Percentiles rank a stretch among this genome's conserved stretches.
These are phyloP conservation scores for Suillus variegatus DNA, from an alignment of 768 basidiomycete genomes.

Conservation along the genomic window DNA sequence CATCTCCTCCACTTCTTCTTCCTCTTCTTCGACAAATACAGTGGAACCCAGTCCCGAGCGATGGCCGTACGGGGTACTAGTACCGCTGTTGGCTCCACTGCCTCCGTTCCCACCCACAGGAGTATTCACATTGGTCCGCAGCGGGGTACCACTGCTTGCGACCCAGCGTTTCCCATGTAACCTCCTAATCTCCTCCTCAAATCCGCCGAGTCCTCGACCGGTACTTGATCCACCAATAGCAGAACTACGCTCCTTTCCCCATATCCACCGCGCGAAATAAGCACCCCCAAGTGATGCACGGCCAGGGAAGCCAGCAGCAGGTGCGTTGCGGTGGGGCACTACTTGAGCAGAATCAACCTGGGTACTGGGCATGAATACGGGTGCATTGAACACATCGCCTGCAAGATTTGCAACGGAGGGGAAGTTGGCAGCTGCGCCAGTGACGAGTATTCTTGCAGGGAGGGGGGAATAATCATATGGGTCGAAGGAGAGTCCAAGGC, in stretches of 20 bases:
- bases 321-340: conserved; percentile 70
- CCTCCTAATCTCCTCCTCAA: conserved; percentile 79
- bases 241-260: conserved; percentile 62
- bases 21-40: conserved; percentile 72
- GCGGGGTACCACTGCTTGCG: conserved; percentile 54
- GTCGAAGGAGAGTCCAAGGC: conserved; percentile 72
- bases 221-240: conserved; percentile 30
- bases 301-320: conserved; percentile 66
- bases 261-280: conserved; percentile 84
- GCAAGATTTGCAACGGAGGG: conserved; percentile 78
- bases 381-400: conserved; percentile 82
- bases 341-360: conserved; percentile 79
- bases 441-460: conserved; percentile 66
- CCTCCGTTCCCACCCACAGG: conserved; percentile 33
- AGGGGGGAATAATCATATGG: conserved; percentile 72
- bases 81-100: conserved; percentile 61
- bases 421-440: conserved; percentile 84
- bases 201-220: conserved; percentile 51
- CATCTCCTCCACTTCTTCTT: conserved; percentile 67
- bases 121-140: conserved; percentile 62
- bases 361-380: conserved; percentile 71
- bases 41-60: conserved; percentile 53
- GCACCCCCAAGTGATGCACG: conserved; percentile 74
- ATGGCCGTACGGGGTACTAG: conserved; percentile 67
- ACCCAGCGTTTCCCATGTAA: conserved; percentile 77